Base-by-base conservation (phyloP, 352 stramenopile species). In the Albugo laibachii region DNA sequence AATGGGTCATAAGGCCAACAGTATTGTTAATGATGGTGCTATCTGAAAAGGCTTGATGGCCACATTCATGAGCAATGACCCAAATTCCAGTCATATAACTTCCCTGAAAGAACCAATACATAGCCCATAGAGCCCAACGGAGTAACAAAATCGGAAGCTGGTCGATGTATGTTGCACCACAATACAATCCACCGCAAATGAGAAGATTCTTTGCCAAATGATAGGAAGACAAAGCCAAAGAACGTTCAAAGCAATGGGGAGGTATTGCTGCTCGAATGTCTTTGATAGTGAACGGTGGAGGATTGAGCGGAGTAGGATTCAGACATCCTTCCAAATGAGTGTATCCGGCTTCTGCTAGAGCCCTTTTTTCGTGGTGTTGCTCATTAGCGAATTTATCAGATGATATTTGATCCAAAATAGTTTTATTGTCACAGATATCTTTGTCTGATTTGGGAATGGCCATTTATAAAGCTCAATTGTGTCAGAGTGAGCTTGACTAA, bases 61-160 rank as follows among this genome's bases (percentile, higher is more conserved):
- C 95, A 59, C 93, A 98, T 61, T 99, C 95, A 61, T 99, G 95
- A 0, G 86, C 94, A 11, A 98, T 58, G 27, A 98, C 92, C 95
- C 94, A 98, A 36, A 97, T 80, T 41, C 93, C 94, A 38, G 94
- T 98, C 45, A 97, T 68, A 57, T 98, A 96, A 50, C 76, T 94
- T 56, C 95, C 95, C 73, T 97, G 93, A 62, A 94, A 86, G 66
- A 97, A 98, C 66, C 89, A 96, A 69, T 98, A 99, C 40, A 88
- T 52, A 2, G 81, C 72, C 95, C 95, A 99, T 36, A 88, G 72
- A 52, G 77, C 47, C 43, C 61, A 63, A 12, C 54, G 66, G 0
- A 56, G 54, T 36, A 61, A 52, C 37, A 62, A 57, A 6, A 84
- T 65, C 31, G 69, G 52, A n/a, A 63, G 49, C 43, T 61, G 70